Conservation (phyloP, 768 basidiomycete species). For the Termitomyces heimii region DNA sequence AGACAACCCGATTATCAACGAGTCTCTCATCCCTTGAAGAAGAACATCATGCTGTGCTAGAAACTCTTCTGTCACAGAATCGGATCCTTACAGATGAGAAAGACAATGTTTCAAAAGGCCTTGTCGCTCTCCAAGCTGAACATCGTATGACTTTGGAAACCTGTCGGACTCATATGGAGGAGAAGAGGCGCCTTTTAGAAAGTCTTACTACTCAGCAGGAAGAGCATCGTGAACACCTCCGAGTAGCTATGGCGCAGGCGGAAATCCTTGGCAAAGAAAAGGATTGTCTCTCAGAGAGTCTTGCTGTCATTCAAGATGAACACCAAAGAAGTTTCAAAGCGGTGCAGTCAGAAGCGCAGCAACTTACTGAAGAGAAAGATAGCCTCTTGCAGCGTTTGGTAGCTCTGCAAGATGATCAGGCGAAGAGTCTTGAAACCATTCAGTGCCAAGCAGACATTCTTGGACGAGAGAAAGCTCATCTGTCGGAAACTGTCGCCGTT, state of each 20-base stretch:
- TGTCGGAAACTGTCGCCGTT: not conserved
- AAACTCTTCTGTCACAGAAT: slow-evolving; percentile 15
- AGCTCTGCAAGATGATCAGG: slow-evolving; percentile 1
- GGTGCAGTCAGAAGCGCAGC: not conserved
- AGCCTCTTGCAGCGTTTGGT: not conserved
- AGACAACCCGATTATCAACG: slow-evolving; percentile 37
- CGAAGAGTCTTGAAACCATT: not conserved
- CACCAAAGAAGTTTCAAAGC: slow-evolving; percentile 1
- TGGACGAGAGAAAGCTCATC: not conserved
- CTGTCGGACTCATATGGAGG: not conserved
- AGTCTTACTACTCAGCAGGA: not conserved
- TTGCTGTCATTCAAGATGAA: not conserved
- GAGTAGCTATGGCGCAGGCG: not conserved
- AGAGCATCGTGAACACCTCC: not conserved
- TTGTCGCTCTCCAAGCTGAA: slow-evolving; percentile 6
- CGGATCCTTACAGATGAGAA: slow-evolving; percentile 4
- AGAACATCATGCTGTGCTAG: slow-evolving; percentile 36
- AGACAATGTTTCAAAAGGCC: not conserved
- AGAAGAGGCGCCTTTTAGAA: slow-evolving; percentile 1
- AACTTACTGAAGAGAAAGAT: not conserved
- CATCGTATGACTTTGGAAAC: not conserved
- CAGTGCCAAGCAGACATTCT: slow-evolving; percentile 1
- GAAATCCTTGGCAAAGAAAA: slow-evolving; percentile 4
- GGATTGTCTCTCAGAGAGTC: not conserved
- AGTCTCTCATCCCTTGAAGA: slow-evolving; percentile 47